These are phyloP conservation scores for Penicillium herquei DNA, from an alignment of 495 filamentous ascomycete species.

Conservation along the genomic window DNA sequence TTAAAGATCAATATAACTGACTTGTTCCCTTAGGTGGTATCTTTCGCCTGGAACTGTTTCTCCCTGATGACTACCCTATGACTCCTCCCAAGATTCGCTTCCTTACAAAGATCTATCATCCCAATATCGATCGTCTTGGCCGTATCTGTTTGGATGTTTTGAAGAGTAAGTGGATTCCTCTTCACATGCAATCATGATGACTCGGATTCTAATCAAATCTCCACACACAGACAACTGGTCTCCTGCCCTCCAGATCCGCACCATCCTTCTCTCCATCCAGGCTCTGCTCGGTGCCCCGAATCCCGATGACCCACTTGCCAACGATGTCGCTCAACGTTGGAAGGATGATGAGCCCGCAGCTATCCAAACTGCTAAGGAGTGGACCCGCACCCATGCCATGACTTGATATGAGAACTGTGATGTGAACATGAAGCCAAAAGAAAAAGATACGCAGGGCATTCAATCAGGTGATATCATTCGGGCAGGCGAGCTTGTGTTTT, in stretches of 20 bases:
- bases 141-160: conserved; percentile 96
- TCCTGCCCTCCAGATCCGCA: conserved; percentile 94
- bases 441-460: not conserved
- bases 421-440: conserved; percentile 38
- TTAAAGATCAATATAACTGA: conserved; percentile 9
- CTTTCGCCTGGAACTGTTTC: conserved; percentile 96
- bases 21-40: conserved; percentile 64
- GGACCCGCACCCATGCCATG: conserved; percentile 80
- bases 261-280: conserved; percentile 96
- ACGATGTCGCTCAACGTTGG: conserved; percentile 97
- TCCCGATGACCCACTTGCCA: conserved; percentile 93
- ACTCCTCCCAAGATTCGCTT: conserved; percentile 98
- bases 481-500: conserved; percentile 9
- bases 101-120: conserved; percentile 98
- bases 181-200: not conserved
- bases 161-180: conserved; percentile 66
- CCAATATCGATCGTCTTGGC: conserved; percentile 96
- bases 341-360: conserved; percentile 92
- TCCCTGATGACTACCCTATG: conserved; percentile 99
- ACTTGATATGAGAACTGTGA: conserved; percentile 34
- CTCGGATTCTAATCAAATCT: not conserved
- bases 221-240: conserved; percentile 86
- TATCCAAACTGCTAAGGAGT: conserved; percentile 84
- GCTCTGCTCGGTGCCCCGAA: conserved; percentile 95
- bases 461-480: conserved; percentile 1